phyloP scores from a whole-genome alignment of 2,329 filamentous ascomycete genomes.

The Paraphaeosphaeria minitans region DNA sequence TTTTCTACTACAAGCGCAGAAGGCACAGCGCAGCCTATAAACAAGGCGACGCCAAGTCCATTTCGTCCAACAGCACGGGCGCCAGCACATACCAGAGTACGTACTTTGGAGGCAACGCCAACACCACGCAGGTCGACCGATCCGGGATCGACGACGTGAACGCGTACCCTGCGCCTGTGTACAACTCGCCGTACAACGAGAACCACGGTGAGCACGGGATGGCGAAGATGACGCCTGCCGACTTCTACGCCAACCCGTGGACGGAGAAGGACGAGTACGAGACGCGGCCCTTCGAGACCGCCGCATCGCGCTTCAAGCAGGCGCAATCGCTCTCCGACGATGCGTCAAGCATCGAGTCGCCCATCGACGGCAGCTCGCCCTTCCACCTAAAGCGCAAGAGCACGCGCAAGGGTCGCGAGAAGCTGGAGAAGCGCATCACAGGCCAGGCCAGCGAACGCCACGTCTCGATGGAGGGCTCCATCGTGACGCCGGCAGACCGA shows the following conservation, averaged over 20 bases:
- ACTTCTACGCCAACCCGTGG: slow-evolving; percentile 10
- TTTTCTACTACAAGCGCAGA: slow-evolving; percentile 27
- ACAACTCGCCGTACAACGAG: slow-evolving; percentile 8
- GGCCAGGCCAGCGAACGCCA: slow-evolving; percentile 1
- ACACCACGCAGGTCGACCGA: background rate
- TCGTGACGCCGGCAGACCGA: slow-evolving; percentile 1
- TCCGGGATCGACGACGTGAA: slow-evolving; percentile 18
- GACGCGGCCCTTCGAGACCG: slow-evolving; percentile 6
- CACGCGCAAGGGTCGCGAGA: slow-evolving; percentile 22
- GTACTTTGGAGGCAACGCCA: slow-evolving; percentile 10
- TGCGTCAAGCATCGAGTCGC: slow-evolving; percentile 25
- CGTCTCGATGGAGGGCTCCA: slow-evolving; percentile 6
- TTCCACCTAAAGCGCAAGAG: slow-evolving; percentile 37
- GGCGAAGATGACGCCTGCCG: slow-evolving; percentile 7
- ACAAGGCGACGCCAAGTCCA: slow-evolving; percentile 23
- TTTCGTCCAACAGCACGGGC: slow-evolving; percentile 9
- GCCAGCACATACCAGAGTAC: slow-evolving; percentile 7
- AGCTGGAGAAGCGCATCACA: slow-evolving; percentile 11
- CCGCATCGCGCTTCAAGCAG: slow-evolving; percentile 11
- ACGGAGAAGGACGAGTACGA: slow-evolving; percentile 8
- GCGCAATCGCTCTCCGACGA: slow-evolving; percentile 5
- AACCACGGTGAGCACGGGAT: slow-evolving; percentile 6
- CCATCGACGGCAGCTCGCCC: slow-evolving; percentile 36
- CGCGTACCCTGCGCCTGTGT: slow-evolving; percentile 8
- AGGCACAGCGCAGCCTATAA: slow-evolving; percentile 10